Base-by-base conservation (phyloP, 2,329 filamentous ascomycete species). In the Graphilbum ipis-grandicollis region DNA sequence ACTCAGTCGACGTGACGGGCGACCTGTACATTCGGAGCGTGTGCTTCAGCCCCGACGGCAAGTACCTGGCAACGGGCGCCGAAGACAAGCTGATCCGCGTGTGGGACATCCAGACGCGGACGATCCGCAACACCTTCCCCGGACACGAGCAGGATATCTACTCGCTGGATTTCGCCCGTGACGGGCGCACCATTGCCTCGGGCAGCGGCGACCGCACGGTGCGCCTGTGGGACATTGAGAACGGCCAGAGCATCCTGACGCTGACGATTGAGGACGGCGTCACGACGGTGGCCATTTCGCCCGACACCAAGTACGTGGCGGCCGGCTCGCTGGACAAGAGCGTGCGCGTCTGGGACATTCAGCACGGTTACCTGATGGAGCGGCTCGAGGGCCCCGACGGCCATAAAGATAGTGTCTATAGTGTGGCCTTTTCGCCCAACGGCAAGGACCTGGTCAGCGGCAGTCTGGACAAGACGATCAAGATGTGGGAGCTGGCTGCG, bases 81-180 rank as follows among this genome's bases (percentile, higher is more conserved):
- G 90, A 98, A 56, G 90, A 98, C 59, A 96, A 94, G 63, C 71
- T 93, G 50, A 96, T 98, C 53, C 70, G 90, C 50, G 84, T 98
- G 36, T 98, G 90, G 90, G 90, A 98, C 54, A 96, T 98, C 48
- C 67, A 71, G 38, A 70, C 64, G 39, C 72, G 84, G 47, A 76
- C 73, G 9, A 96, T 98, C 53, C 82, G 85, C 50, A 84, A 90
- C 53, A 84, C 84, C 29, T 96, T 98, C 59, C 70, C 77, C n/a
- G 90, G 90, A 19, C 90, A 98, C 57, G 90, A 98, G 57, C 88
- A 98, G 58, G 90, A 98, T 47, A 98, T 98, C 44, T 96, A 96
- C 59, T 93, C 83, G 5, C 67, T 96, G 5, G 90, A 96, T 58
- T 98, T 93, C 56, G 82, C 88, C 23, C 78, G 84, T 31, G 92